Percentiles rank a stretch among this genome's conserved stretches.
Conservation (phyloP, 2,329 filamentous ascomycete species). For the Fusarium mexicanum region DNA sequence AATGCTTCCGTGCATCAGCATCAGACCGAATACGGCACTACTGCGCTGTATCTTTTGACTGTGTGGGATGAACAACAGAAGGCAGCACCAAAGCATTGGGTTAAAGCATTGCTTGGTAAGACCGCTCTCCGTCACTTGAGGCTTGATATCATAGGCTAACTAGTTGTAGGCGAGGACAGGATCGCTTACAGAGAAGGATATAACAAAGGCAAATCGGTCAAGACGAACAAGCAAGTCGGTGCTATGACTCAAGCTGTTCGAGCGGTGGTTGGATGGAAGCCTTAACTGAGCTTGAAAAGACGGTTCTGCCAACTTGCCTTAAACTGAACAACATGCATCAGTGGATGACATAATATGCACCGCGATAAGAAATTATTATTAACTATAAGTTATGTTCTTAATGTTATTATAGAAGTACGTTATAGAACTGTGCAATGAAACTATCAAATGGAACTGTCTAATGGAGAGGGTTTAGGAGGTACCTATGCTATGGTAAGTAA, state of each 20-base stretch:
- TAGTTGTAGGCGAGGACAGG: not conserved
- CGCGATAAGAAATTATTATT: not conserved
- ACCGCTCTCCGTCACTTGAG: not conserved
- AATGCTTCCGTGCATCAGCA: not conserved
- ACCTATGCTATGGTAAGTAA: fast-evolving
- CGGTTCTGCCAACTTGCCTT: fast-evolving
- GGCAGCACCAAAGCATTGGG: not conserved
- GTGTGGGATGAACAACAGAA: not conserved
- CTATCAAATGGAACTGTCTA: too few species aligned
- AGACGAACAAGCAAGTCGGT: not conserved
- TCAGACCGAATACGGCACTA: not conserved
- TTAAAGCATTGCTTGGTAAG: not conserved
- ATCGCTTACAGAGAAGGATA: not conserved
- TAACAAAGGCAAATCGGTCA: not conserved
- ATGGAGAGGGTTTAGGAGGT: too few species aligned
- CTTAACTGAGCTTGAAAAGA: not conserved
- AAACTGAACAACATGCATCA: fast-evolving
- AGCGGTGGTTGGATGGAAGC: not conserved
- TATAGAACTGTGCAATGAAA: too few species aligned
- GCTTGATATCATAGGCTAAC: not conserved
- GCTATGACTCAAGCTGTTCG: not conserved
- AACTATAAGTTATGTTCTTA: not conserved
- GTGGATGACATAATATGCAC: not conserved
- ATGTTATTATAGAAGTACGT: not conserved
- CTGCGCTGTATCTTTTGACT: not conserved